Evolutionary conservation across 768 basidiomycete species (phyloP), one percentile per base, ranked within the genome.

Genomic region (Tylopilus felleus): DNA sequence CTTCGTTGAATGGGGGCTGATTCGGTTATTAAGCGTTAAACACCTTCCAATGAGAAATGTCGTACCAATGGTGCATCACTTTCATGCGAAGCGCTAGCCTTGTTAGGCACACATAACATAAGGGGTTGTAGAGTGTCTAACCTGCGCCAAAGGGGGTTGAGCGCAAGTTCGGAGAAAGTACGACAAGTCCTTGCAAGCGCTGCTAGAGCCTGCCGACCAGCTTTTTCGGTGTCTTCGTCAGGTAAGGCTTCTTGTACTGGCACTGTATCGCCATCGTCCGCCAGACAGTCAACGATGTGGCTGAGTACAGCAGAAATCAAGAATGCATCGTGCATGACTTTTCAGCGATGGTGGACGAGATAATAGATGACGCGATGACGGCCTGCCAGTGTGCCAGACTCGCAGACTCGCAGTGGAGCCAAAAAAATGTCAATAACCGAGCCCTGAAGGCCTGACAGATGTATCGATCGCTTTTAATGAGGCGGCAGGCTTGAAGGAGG

Each of bases 141-240:
- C 33, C 45, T 62, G 28, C 19, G 5, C 60, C 58, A 62, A 28
- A 62, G 28, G n/a, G 46, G 43, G n/a, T 60, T 47, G 17, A 62
- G 57, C 14, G 61, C 61, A 29, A 47, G 47, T n/a, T 61, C 40
- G 29, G 55, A 58, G 29, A 62, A 33, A 8, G 52, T 29, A 19
- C 47, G 56, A 41, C 60, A 58, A 17, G 60, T 60, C 39, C 54
- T 52, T 31, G 60, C 53, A 21, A 61, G 55, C n/a, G 21, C 55
- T 1, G 48, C 51, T 21, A 61, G 46, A 7, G 59, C 44, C 19
- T 19, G 31, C 10, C 38, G 41, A 36, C 35, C 33, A 35, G 33
- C 23, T 25, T 25, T 12, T 5, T 36, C 16, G 22, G 9, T 8
- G n/a, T 45, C 41, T 23, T 4, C 5, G 7, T 12, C 6, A 38